phyloP scores from a whole-genome alignment of 2,329 filamentous ascomycete genomes.

The Bertia moriformis region DNA sequence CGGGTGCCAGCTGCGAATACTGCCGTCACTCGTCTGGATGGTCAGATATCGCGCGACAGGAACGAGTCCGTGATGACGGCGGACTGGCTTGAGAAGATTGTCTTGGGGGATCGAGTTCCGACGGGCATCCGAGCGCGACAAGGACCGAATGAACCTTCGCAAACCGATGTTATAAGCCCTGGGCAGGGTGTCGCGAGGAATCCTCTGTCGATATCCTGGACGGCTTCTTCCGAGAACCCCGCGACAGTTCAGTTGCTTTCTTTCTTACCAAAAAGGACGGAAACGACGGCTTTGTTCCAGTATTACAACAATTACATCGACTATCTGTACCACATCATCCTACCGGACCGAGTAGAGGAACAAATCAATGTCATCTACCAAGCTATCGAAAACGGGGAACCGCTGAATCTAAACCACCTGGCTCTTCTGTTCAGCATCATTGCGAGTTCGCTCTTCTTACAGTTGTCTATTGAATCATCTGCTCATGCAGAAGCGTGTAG shows the following conservation, averaged over 20 bases:
- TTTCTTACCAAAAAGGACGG: slow-evolving; percentile 8
- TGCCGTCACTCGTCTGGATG: no score
- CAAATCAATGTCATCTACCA: slow-evolving; percentile 10
- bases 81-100: background rate
- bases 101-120: background rate
- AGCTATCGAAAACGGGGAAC: slow-evolving; percentile 6
- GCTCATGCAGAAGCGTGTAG: slow-evolving; percentile 9
- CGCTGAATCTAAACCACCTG: slow-evolving; percentile 11
- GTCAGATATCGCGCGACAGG: background rate
- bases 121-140: background rate
- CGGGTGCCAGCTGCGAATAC: no score
- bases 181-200: no score
- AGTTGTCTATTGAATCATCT: slow-evolving; percentile 3
- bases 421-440: slow-evolving; percentile 17
- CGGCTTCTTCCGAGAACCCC: slow-evolving; percentile 2
- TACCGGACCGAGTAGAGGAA: background rate
- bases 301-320: slow-evolving; percentile 12
- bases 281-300: slow-evolving; percentile 10
- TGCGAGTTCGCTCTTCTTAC: slow-evolving; percentile 13
- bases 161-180: no score
- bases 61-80: background rate
- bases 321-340: slow-evolving; percentile 10
- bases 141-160: no score
- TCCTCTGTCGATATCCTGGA: background rate
- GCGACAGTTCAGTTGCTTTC: background rate